Base-by-base conservation (phyloP, 495 filamentous ascomycete species). In the Cercophora scortea region DNA sequence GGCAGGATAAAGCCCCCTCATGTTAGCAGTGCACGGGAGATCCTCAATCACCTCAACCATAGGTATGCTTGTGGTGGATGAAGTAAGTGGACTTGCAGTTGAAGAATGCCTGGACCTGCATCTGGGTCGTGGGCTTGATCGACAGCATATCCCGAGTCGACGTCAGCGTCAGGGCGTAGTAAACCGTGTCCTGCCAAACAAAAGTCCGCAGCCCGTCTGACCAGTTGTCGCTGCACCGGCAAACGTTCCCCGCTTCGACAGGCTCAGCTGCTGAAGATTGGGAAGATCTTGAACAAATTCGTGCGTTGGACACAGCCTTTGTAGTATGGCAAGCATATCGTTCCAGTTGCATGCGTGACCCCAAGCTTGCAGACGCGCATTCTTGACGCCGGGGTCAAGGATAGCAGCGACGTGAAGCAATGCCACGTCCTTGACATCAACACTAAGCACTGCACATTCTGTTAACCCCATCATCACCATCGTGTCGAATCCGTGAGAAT, bases 321-420 rank as follows among this genome's bases (percentile, higher is more conserved):
- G 47, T 10, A 72, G 35, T 17, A 69, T 63, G n/a, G 50, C 61
- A 3, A 68, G 55, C 8, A 71, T 58, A 18, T 63, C 61, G 42
- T 68, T 67, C 67, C 70, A 76, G 15, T 63, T 72, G 43, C 54
- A 65, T 0, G 61, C 60, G 1, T 50, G 53, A 1, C 71, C 73
- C 51, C 67, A 76, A 3, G 66, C 76, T 55, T 81, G 74, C 32
- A 82, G 62, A 0, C 78, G 66, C 57, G 76, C 67, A 3, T 68
- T 65, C 33, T 69, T 58, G 6, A 76, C 67, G 1, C 55, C 52
- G 0, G 65, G 63, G 36, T 75, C 60, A 1, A 78, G 60, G 15
- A 79, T 57, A 2, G 67, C 78, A 5, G 71, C 67, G 2, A 79
- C 61, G 51, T 77, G 72, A 1, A 83, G 60, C 1, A 62, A 61